Evolutionary conservation across 305 asterid species (phyloP).

Genomic region (Solanum hybrid): DNA sequence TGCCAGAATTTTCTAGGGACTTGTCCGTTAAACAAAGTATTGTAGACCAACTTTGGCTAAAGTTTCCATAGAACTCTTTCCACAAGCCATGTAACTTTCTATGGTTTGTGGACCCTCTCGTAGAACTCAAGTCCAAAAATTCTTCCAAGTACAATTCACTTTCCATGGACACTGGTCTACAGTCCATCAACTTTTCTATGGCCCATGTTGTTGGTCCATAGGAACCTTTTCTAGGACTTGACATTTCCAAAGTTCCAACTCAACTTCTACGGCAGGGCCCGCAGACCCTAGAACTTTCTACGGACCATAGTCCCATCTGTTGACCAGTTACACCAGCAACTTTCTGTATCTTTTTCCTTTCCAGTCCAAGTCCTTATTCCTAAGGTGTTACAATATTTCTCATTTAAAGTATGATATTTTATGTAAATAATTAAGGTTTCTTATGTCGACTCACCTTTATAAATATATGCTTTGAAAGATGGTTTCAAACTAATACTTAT

Average conservation of each 20-base stretch:
- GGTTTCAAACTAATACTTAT: neutral
- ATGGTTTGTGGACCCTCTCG: neutral
- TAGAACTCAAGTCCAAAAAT: neutral
- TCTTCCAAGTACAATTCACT: neutral
- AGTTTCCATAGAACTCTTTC: neutral
- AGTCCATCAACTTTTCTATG: neutral
- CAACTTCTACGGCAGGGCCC: neutral
- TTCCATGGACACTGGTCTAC: neutral
- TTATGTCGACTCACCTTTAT: neutral
- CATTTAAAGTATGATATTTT: neutral
- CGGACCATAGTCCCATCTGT: neutral
- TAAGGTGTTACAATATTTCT: neutral
- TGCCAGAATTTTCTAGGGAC: neutral
- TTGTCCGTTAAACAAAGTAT: neutral
- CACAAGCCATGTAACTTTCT: neutral
- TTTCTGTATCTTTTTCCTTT: no score
- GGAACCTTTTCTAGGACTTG: neutral
- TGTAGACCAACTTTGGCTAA: neutral
- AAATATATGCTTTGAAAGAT: neutral
- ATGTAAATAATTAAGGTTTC: neutral
- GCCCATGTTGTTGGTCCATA: neutral
- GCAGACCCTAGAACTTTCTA: neutral
- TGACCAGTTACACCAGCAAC: neutral
- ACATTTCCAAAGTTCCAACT: neutral
- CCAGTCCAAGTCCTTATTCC: neutral